phyloP scores from a whole-genome alignment of 139 green algal genomes.

The Coccomyxa sp. region DNA sequence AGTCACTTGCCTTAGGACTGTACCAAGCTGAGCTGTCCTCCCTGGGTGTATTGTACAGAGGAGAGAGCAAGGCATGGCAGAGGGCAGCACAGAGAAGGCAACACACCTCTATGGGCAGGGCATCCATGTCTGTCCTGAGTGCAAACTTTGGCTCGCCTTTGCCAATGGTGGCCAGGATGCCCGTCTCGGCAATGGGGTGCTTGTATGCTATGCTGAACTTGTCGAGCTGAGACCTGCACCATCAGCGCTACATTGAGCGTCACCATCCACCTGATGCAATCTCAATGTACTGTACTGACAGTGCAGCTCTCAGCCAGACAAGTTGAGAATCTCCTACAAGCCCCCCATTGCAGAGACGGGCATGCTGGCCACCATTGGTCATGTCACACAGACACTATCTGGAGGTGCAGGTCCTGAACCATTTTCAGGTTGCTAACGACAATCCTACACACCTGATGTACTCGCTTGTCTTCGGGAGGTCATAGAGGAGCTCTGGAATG shows the following conservation, averaged over 20 bases:
- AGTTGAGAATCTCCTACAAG: no score
- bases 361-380: no score
- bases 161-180: slow-evolving; percentile 73
- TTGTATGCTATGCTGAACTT: slow-evolving; percentile 16
- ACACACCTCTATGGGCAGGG: slow-evolving; percentile 60
- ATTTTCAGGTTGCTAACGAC: not conserved
- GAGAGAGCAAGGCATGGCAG: not conserved
- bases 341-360: no score
- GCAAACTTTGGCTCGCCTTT: slow-evolving; percentile 55
- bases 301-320: no score
- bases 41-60: not conserved
- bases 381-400: not conserved
- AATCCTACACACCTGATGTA: slow-evolving; percentile 34
- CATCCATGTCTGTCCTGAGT: slow-evolving; percentile 88
- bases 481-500: slow-evolving; percentile 59
- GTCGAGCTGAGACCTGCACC: slow-evolving; percentile 35
- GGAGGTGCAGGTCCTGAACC: slow-evolving; percentile 56
- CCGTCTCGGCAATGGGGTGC: slow-evolving; percentile 61
- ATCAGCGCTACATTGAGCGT: not conserved
- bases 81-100: no score
- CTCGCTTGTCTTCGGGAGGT: slow-evolving; percentile 52
- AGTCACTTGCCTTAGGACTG: not conserved
- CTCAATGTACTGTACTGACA: no score
- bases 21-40: not conserved
- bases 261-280: not conserved